These are phyloP conservation scores for Pseudozyma sp. DNA, from an alignment of 1,284 basidiomycete genomes.

Conservation along the genomic window DNA sequence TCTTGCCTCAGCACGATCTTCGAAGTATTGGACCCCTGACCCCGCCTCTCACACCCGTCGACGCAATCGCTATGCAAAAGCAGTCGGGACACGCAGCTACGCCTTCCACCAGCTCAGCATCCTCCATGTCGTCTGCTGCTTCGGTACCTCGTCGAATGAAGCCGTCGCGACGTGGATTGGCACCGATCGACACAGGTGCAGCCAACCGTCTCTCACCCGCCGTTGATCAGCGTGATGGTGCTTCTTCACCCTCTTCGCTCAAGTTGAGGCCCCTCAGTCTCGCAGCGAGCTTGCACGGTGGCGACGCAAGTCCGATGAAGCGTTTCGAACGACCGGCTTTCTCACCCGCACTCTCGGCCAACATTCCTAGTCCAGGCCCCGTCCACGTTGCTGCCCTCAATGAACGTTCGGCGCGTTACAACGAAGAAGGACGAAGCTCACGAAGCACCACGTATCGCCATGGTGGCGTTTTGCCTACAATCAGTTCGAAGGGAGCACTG, in stretches of 20 bases:
- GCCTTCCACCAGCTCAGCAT: conserved; percentile 36
- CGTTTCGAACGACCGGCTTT: conserved; percentile 40
- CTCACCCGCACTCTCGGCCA: conserved; percentile 47
- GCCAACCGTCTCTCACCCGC: conserved; percentile 35
- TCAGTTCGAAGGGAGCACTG: conserved; percentile 50
- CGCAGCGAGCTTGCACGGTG: conserved; percentile 32
- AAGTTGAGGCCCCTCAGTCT: conserved; percentile 45
- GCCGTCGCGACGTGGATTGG: conserved; percentile 20
- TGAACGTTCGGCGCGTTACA: conserved; percentile 37
- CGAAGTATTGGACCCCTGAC: conserved; percentile 31
- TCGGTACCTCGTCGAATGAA: conserved; percentile 26
- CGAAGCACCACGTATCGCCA: conserved; percentile 36
- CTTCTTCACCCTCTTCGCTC: conserved; percentile 36
- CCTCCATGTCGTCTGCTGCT: conserved; percentile 21
- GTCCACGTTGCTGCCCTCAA: conserved; percentile 20
- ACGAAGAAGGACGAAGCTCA: conserved; percentile 40
- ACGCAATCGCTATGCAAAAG: conserved; percentile 21
- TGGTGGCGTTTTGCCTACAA: conserved; percentile 46
- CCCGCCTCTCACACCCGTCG: conserved; percentile 42
- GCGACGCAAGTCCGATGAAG: conserved; percentile 41
- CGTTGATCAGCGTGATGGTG: conserved; percentile 19
- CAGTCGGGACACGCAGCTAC: conserved; percentile 33
- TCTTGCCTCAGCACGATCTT: conserved; percentile 30
- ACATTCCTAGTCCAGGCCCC: conserved; percentile 34
- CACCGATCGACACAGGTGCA: conserved; percentile 33